phyloP scores from a whole-genome alignment of 2,329 filamentous ascomycete species.

The Fusarium staphyleae region DNA sequence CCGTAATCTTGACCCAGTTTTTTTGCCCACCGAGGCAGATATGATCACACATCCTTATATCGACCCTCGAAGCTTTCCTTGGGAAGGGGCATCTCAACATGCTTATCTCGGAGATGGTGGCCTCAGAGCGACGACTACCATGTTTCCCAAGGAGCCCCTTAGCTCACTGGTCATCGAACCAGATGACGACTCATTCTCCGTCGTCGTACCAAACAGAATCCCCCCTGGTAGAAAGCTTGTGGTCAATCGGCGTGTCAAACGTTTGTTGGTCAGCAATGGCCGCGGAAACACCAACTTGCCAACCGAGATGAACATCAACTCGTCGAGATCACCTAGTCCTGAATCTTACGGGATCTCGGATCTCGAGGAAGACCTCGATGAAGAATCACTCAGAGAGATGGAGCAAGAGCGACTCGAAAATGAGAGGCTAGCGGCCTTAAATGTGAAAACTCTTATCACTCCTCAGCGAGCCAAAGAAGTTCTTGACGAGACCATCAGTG shows the following conservation, averaged over 20 bases:
- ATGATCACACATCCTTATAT: not conserved
- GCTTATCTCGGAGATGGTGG: slow-evolving; percentile 49
- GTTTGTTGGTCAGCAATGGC: slow-evolving; percentile 47
- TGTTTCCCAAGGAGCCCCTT: slow-evolving; percentile 29
- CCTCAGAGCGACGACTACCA: slow-evolving; percentile 38
- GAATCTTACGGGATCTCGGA: slow-evolving; percentile 24
- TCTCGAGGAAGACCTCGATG: slow-evolving; percentile 51
- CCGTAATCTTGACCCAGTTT: slow-evolving; percentile 20
- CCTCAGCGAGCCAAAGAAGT: slow-evolving; percentile 54
- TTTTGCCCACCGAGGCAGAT: slow-evolving; percentile 40
- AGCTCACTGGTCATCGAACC: slow-evolving; percentile 36
- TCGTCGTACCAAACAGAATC: slow-evolving; percentile 38
- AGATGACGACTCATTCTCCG: slow-evolving; percentile 40
- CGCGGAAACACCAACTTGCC: slow-evolving; percentile 10
- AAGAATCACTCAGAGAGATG: slow-evolving; percentile 67
- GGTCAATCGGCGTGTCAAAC: slow-evolving; percentile 51
- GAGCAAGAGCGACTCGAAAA: slow-evolving; percentile 48
- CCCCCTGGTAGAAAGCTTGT: slow-evolving; percentile 55
- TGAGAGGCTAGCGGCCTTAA: slow-evolving; percentile 1
- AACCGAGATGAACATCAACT: slow-evolving; percentile 2
- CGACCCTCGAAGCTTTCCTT: slow-evolving; percentile 15
- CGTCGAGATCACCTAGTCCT: slow-evolving; percentile 18
- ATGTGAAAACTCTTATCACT: slow-evolving; percentile 44
- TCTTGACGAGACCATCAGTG: slow-evolving; percentile 61
- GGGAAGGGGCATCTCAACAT: slow-evolving; percentile 31